Evolutionary conservation across 192 early-diverging fungal species (phyloP).

Genomic region (Coemansia sp.): DNA sequence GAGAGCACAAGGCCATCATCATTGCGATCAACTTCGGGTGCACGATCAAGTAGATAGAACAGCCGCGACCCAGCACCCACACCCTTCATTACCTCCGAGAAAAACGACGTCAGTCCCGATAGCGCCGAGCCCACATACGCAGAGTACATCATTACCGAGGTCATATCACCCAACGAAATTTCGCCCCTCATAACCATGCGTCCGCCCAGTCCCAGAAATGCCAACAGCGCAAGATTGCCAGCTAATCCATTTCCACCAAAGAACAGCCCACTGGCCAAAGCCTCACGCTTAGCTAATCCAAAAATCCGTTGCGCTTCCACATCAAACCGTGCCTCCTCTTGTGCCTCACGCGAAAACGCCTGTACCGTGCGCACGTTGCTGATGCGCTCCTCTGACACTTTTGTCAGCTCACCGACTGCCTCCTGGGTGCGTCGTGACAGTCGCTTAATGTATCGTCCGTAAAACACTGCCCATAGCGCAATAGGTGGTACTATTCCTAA

Average conservation of each 20-base stretch:
- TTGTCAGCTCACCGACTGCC: constrained; percentile 64
- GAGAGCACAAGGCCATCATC: constrained; percentile 15
- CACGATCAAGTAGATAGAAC: constrained; percentile 60
- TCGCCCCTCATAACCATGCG: constrained; percentile 61
- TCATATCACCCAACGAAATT: constrained; percentile 65
- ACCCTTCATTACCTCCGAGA: constrained; percentile 74
- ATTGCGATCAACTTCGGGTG: constrained; percentile 37
- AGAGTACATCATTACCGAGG: constrained; percentile 68
- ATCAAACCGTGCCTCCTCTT: constrained; percentile 41
- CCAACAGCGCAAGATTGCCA: constrained; percentile 64
- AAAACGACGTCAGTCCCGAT: constrained; percentile 60
- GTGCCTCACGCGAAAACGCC: constrained; percentile 48
- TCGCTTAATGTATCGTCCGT: constrained; percentile 64
- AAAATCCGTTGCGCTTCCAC: constrained; percentile 41
- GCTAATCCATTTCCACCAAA: constrained; percentile 64
- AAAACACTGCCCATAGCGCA: constrained; percentile 65
- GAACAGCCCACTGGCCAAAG: constrained; percentile 61
- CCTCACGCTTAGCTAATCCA: constrained; percentile 49
- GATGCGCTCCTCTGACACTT: constrained; percentile 66
- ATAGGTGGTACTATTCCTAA: constrained; percentile 73
- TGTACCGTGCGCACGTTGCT: constrained; percentile 56
- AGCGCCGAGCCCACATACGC: constrained; percentile 64
- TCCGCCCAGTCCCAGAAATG: constrained; percentile 64
- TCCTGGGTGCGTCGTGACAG: constrained; percentile 65
- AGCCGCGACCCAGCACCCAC: constrained; percentile 62